Evolutionary conservation across 345 rosid genomes (phyloP), one percentile per base, ranked within the genome.

Genomic region (Dipteronia sinensis): DNA sequence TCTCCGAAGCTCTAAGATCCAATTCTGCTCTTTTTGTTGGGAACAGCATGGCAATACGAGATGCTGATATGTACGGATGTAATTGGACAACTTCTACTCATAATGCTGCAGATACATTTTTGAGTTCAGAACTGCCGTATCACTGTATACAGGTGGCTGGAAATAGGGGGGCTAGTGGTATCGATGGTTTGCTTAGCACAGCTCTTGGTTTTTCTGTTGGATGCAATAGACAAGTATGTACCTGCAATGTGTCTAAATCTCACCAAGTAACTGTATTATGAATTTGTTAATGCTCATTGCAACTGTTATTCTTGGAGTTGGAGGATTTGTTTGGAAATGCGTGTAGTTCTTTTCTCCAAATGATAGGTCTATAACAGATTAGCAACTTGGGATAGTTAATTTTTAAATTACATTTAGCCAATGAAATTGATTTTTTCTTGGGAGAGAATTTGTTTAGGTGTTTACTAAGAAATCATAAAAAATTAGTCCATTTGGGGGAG

Each of bases 101-200:
- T 22, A 77, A 75, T 70, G 69, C 73, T 69, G 71, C 82, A 58
- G 88, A 88, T 56, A 27, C 68, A 73, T 53, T 90, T 86, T 82
- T 85, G 56, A 81, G 65, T 72, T 84, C 88, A 68, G 84, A 88
- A 38, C 80, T 86, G 71, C 86, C 87, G 31, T 89, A 80, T 82
- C 92, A 85, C 69, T 80, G 91, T 84, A 85, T 93, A 82, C 87
- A 74, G 38, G 97, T 93, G 76, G 90, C 90, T 78, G 99, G 93
- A 83, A 95, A 95, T 83, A 89, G 98, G 86, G 99, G 99, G 85
- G 99, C 98, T 74, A 95, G 99, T 84, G 99, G 99, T 73, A 95
- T 95, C 83, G 99, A 93, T 76, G 99, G 99, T 76, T 89, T 95
- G 90, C 91, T 95, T 69, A 93, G 99, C 84, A 87, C 98, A 22